Base-by-base conservation (phyloP, 192 early-diverging fungal genomes). In the Funneliformis mosseae region DNA sequence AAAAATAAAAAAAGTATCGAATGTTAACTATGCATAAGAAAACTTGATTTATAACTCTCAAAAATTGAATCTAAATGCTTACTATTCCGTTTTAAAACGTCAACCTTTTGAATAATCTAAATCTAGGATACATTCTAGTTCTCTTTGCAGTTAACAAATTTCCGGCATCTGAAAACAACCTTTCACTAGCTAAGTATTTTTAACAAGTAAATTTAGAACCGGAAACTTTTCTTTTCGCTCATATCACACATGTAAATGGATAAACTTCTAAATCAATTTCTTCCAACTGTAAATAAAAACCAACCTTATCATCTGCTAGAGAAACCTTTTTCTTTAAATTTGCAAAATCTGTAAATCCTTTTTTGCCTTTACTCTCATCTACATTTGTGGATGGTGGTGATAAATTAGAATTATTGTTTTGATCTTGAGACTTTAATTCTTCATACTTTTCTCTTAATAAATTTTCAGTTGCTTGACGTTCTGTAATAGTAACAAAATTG, bases 91-190 rank as follows among this genome's bases (percentile, higher is more conserved):
- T 70, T 43, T 41, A 33, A 33, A 70, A 39, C 11, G 41, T 43
- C 12, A 70, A 33, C 21, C 11, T 46, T 23, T 64, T 64, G 8
- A 64, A 23, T 64, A 64, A 41, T 18, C 33, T 70, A 39, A 38
- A n/a, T n/a, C n/a, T n/a, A n/a, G n/a, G 6, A 43, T 14, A 4
- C 3, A 70, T 43, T 33, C 68, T 23, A 9, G 68, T 38, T 70
- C 39, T 70, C 9, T 70, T 70, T 70, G 28, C 68, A 21, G 68
- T 70, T 70, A 70, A 33, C 7, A 43, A 45, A 33, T 70, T 70
- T 45, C 68, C 68, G 11, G 68, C 68, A 41, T 70, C 68, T 10
- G 39, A 70, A n/a, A 70, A 70, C 21, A 70, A n/a, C 21, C 68
- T 42, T 45, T 70, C 68, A 70, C 39, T 43, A 38, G 68, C n/a